These are phyloP conservation scores for Heteromeles arbutifolia DNA, from an alignment of 306 rosid species.

Conservation along the genomic window DNA sequence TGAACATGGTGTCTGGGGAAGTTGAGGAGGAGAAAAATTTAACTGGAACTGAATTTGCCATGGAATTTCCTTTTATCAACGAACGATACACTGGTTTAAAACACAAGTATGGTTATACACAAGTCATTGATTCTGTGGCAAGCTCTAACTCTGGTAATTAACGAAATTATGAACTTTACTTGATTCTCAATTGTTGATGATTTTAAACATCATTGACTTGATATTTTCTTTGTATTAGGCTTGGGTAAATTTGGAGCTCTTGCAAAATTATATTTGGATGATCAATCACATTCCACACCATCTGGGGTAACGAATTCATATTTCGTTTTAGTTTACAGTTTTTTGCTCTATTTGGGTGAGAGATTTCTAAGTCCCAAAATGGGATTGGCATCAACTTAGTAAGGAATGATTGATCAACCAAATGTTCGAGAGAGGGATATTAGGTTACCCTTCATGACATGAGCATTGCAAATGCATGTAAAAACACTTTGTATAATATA, in stretches of 20 bases:
- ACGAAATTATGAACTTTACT: not conserved
- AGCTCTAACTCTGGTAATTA: slow-evolving; percentile 35
- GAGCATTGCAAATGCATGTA: too few species aligned
- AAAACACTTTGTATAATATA: too few species aligned
- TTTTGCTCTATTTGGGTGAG: not conserved
- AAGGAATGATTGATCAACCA: not conserved
- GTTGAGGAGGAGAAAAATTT: slow-evolving; percentile 41
- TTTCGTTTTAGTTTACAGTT: not conserved
- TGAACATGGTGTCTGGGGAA: slow-evolving; percentile 51
- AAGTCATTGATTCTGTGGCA: slow-evolving; percentile 40
- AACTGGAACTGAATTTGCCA: slow-evolving; percentile 10
- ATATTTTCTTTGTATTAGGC: slow-evolving; percentile 6
- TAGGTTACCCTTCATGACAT: not conserved
- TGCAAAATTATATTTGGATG: slow-evolving; percentile 50
- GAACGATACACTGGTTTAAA: slow-evolving; percentile 34
- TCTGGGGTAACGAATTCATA: not conserved
- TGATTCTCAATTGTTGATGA: not conserved
- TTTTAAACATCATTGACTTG: not conserved
- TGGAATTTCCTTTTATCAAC: slow-evolving; percentile 74
- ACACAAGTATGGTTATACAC: slow-evolving; percentile 50
- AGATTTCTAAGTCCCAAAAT: not conserved
- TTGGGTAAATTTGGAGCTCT: slow-evolving; percentile 44
- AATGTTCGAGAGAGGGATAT: not conserved
- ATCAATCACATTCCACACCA: not conserved
- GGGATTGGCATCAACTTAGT: not conserved